These are phyloP conservation scores for Paxillus involutus DNA, from an alignment of 768 basidiomycete genomes.

Conservation along the genomic window DNA sequence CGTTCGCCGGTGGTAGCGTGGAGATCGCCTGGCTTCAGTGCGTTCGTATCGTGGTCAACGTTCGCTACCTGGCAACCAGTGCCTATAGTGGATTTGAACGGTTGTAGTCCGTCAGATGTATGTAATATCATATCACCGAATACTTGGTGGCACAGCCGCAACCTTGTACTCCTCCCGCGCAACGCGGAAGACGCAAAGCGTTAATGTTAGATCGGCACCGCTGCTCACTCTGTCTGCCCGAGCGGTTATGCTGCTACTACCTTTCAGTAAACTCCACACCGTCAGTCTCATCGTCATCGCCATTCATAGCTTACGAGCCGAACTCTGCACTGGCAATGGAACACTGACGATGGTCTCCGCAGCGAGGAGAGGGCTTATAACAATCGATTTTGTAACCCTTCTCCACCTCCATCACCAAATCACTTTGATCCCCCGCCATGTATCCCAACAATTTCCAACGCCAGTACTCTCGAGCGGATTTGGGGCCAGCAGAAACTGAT, in stretches of 20 bases:
- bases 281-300: slow-evolving; percentile 23
- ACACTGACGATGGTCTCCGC: slow-evolving; percentile 8
- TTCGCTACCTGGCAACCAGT: background rate
- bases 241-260: slow-evolving; percentile 18
- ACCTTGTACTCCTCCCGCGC: background rate
- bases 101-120: background rate
- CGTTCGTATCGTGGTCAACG: background rate
- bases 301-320: slow-evolving; percentile 10
- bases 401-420: slow-evolving; percentile 18
- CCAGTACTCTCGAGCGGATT: slow-evolving; percentile 1
- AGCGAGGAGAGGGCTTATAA: slow-evolving; percentile 20
- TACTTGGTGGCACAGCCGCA: background rate
- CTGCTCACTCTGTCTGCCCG: slow-evolving; percentile 20
- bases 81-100: background rate
- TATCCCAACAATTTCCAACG: slow-evolving; percentile 4
- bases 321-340: slow-evolving; percentile 21
- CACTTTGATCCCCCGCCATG: slow-evolving; percentile 19
- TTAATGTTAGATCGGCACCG: slow-evolving; percentile 16
- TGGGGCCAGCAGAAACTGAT: slow-evolving; percentile 14
- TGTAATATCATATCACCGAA: background rate
- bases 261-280: slow-evolving; percentile 17
- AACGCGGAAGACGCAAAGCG: background rate
- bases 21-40: background rate
- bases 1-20: background rate
- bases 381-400: slow-evolving; percentile 9